Base-by-base conservation (phyloP, 139 green algal species). In the Nannochloris sp. region DNA sequence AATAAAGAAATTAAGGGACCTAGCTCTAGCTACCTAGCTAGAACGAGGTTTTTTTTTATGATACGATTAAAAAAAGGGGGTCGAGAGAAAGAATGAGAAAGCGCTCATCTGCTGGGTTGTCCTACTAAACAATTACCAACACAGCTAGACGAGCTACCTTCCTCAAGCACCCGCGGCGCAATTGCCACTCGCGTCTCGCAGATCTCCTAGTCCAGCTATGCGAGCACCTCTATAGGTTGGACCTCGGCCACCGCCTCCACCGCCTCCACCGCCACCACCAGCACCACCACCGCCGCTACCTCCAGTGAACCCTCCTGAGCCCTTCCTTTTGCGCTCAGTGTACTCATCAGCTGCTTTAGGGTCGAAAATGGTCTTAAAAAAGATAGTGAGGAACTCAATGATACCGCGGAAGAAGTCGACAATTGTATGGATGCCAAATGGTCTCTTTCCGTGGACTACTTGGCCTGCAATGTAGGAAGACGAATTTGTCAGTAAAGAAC, bases 151-250 rank as follows among this genome's bases (percentile, higher is more conserved):
- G 34, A 23, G 55, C 71, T 81, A 81, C 59, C 74, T 51, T 12
- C 47, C 72, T 81, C 74, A 81, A 34, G 63, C 73, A 60, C 70
- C 74, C 19, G 42, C 74, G 51, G 46, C 68, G 31, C 68, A 78
- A 29, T 58, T 47, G 30, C 70, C 70, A 38, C 70, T 58, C 3
- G 70, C 70, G 29, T 77, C 70, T 55, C 64, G 24, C 61, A 72
- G 47, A 34, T 77, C 70, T 6, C 27, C 29, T 13, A 78, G 46
- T 34, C 71, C 71, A 10, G 64, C 62, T 31, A 78, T 62, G 15
- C 71, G 33, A 39, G 30, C n/a, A 27, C 54, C 31, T 8, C 37
- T 12, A 19, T 12, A 12, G 9, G 37, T 12, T 45, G 37, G 37
- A 9, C 9, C 12, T 45, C 9, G 37, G 37, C 37, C 9, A n/a